These are phyloP conservation scores for Bretschneidera sinensis DNA, from an alignment of 345 rosid genomes.

Conservation along the genomic window DNA sequence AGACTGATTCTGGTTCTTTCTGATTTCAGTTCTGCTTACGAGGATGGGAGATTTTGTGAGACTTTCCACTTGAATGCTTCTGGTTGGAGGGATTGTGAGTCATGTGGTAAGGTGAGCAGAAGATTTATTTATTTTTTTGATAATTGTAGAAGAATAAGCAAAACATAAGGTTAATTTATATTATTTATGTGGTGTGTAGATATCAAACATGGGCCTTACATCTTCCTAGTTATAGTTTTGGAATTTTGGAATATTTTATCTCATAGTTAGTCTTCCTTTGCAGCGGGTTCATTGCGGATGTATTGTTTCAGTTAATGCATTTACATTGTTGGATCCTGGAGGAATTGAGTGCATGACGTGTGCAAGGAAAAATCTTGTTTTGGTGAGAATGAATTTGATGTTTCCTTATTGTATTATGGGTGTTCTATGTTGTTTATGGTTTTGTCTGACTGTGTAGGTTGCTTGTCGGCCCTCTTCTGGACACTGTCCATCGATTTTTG, in stretches of 20 bases:
- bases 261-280: slow-evolving; percentile 21
- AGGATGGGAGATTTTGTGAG: slow-evolving; percentile 80
- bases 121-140: too few species aligned
- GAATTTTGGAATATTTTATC: slow-evolving; percentile 18
- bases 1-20: slow-evolving; percentile 2
- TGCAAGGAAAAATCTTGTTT: slow-evolving; percentile 49
- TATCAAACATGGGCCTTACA: slow-evolving; percentile 7
- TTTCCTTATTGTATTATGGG: neutral
- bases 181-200: slow-evolving; percentile 5
- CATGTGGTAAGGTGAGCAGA: slow-evolving; percentile 79
- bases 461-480: neutral
- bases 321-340: slow-evolving; percentile 78
- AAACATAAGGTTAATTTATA: slow-evolving; percentile 8
- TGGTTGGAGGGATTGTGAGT: slow-evolving; percentile 93
- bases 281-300: slow-evolving; percentile 97
- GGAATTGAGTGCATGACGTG: slow-evolving; percentile 84
- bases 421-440: neutral
- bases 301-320: slow-evolving; percentile 59
- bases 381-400: slow-evolving; percentile 45
- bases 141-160: too few species aligned
- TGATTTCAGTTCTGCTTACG: slow-evolving; percentile 53
- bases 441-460: neutral
- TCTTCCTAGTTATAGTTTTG: slow-evolving; percentile 11
- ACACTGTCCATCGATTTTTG: neutral
- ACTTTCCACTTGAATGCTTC: slow-evolving; percentile 57